Conservation (phyloP, 495 filamentous ascomycete species). For the Platismatia glauca region DNA sequence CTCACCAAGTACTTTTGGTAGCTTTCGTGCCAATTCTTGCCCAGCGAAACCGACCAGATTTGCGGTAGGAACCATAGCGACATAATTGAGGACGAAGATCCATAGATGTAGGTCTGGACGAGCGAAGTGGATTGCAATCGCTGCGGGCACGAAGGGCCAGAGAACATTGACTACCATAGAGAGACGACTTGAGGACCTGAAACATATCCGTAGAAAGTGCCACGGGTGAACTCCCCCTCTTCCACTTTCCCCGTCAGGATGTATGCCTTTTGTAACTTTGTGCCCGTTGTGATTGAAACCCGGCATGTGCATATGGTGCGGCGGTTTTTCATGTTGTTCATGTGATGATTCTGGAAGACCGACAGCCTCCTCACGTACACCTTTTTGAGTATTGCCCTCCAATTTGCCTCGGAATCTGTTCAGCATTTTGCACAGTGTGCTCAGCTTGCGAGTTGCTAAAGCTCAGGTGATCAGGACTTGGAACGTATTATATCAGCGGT, state of each 20-base stretch:
- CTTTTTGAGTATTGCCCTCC: neutral
- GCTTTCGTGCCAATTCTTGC: constrained; percentile 68
- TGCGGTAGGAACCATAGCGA: constrained; percentile 81
- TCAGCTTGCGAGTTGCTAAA: neutral
- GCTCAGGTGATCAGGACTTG: neutral
- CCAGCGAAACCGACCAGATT: constrained; percentile 83
- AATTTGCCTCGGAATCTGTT: constrained; percentile 11
- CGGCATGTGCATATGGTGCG: constrained; percentile 18
- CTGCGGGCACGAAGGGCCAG: constrained; percentile 67
- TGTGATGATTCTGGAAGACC: constrained; percentile 8
- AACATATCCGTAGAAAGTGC: constrained; percentile 53
- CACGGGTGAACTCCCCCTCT: constrained; percentile 51
- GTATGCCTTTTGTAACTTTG: constrained; percentile 36
- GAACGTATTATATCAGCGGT: neutral
- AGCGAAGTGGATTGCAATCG: constrained; percentile 56
- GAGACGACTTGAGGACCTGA: constrained; percentile 46
- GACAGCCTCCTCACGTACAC: constrained; percentile 10
- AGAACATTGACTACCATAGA: constrained; percentile 56
- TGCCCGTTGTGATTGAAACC: constrained; percentile 36
- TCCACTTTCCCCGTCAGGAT: constrained; percentile 57
- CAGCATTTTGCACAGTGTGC: constrained; percentile 9
- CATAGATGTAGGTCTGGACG: constrained; percentile 50
- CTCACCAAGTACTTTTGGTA: constrained; percentile 63
- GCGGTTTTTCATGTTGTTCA: constrained; percentile 6
- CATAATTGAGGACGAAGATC: constrained; percentile 63